These are phyloP conservation scores for Bauhinia variegata DNA, from an alignment of 306 rosid genomes.

Conservation along the genomic window DNA sequence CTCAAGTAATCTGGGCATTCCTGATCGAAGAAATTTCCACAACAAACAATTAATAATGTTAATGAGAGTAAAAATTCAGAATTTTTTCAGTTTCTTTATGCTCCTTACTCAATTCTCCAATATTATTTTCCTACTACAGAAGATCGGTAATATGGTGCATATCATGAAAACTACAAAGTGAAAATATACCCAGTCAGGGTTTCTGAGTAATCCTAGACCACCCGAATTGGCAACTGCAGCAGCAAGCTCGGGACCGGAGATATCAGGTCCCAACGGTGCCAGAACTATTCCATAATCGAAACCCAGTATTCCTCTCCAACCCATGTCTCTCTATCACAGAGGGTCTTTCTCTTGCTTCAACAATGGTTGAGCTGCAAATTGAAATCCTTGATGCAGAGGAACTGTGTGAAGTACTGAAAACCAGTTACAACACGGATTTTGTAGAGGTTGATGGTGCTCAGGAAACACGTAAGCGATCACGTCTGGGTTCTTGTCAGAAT, in stretches of 20 bases:
- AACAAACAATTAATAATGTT: background rate
- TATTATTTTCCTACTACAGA: background rate
- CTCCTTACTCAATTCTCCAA: background rate
- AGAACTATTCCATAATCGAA: slow-evolving; percentile 72
- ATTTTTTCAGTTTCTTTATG: background rate
- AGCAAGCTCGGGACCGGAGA: slow-evolving; percentile 76
- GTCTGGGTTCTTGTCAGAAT: background rate
- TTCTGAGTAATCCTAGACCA: slow-evolving; percentile 65
- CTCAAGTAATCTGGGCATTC: slow-evolving; percentile 70
- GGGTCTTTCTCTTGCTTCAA: background rate
- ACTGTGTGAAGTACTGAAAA: no score
- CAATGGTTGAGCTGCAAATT: background rate
- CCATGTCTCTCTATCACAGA: slow-evolving; percentile 39
- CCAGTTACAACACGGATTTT: background rate
- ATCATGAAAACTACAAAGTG: background rate
- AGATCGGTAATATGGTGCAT: background rate
- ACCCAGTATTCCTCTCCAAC: slow-evolving; percentile 71
- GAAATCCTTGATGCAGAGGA: background rate
- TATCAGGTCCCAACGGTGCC: slow-evolving; percentile 84
- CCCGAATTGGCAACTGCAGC: slow-evolving; percentile 88
- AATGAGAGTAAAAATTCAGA: background rate
- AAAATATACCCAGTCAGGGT: slow-evolving; percentile 64
- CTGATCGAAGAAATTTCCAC: slow-evolving; percentile 39
- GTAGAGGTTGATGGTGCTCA: background rate
- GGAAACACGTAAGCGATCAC: background rate